These are phyloP conservation scores for Penicillium chermesinum DNA, from an alignment of 495 filamentous ascomycete species.

Conservation along the genomic window DNA sequence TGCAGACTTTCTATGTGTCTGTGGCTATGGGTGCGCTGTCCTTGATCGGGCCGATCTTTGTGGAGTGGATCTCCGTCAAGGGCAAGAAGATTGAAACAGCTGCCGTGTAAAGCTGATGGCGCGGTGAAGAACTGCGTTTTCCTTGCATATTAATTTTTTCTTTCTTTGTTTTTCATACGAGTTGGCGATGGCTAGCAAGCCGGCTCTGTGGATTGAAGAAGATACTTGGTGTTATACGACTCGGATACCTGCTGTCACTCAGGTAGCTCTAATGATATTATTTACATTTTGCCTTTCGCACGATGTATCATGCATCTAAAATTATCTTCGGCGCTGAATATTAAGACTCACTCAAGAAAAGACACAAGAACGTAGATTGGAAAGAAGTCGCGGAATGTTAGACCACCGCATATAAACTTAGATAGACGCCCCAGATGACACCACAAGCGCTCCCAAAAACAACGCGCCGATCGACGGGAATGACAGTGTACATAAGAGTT, in stretches of 20 bases:
- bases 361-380: neutral
- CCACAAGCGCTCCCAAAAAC: slow-evolving; percentile 77
- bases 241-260: neutral
- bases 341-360: neutral
- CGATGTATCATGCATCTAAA: no score
- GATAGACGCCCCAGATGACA: slow-evolving; percentile 79
- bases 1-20: slow-evolving; percentile 62
- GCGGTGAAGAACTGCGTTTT: neutral
- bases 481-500: slow-evolving; percentile 68
- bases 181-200: neutral
- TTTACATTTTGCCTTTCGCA: no score
- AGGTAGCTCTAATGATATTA: neutral
- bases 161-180: neutral
- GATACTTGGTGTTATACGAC: neutral
- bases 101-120: slow-evolving; percentile 27
- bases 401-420: slow-evolving; percentile 61
- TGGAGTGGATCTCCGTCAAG: slow-evolving; percentile 82
- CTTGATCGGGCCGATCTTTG: slow-evolving; percentile 53
- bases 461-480: slow-evolving; percentile 70
- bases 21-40: slow-evolving; percentile 58
- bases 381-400: slow-evolving; percentile 18
- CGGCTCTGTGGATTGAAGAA: neutral
- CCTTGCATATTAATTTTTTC: slow-evolving; percentile 10
- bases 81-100: slow-evolving; percentile 69
- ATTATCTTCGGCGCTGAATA: neutral